Evolutionary conservation across 176 grass and related monocot species (phyloP).

Genomic region (Olyra latifolia): DNA sequence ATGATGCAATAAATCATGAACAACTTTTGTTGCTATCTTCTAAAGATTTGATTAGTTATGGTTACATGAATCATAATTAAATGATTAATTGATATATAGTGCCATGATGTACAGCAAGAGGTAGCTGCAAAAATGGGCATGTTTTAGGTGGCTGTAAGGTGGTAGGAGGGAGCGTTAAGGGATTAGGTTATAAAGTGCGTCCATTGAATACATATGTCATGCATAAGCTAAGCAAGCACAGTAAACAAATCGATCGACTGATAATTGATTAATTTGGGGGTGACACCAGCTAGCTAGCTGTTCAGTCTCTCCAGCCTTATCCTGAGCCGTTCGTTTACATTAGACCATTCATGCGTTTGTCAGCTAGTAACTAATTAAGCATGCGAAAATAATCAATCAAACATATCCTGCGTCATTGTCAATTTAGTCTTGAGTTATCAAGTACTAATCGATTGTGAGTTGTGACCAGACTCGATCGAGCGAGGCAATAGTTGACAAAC

Average conservation of each 20-base stretch:
- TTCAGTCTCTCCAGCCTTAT: slow-evolving; percentile 12
- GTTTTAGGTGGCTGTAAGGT: slow-evolving; percentile 29
- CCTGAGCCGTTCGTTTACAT: slow-evolving; percentile 17
- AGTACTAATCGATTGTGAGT: neutral
- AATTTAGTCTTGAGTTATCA: neutral
- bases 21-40: slow-evolving; percentile 15
- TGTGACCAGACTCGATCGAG: neutral
- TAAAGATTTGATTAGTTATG: neutral
- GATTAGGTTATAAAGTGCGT: slow-evolving; percentile 23
- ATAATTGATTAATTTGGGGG: neutral
- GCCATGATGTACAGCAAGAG: slow-evolving; percentile 3
- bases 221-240: slow-evolving; percentile 10
- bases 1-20: neutral
- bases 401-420: neutral
- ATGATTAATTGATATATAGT: slow-evolving; percentile 5
- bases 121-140: slow-evolving; percentile 14
- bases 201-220: slow-evolving; percentile 33
- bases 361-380: slow-evolving; percentile 18
- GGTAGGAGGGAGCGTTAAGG: slow-evolving; percentile 16
- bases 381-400: slow-evolving; percentile 11
- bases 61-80: neutral
- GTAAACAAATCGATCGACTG: slow-evolving; percentile 12
- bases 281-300: neutral
- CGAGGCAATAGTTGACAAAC: neutral
- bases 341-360: slow-evolving; percentile 7